Evolutionary conservation across 2,329 filamentous ascomycete genomes (phyloP), one percentile per base, ranked within the genome.

Genomic region (Colletotrichum abscissum): DNA sequence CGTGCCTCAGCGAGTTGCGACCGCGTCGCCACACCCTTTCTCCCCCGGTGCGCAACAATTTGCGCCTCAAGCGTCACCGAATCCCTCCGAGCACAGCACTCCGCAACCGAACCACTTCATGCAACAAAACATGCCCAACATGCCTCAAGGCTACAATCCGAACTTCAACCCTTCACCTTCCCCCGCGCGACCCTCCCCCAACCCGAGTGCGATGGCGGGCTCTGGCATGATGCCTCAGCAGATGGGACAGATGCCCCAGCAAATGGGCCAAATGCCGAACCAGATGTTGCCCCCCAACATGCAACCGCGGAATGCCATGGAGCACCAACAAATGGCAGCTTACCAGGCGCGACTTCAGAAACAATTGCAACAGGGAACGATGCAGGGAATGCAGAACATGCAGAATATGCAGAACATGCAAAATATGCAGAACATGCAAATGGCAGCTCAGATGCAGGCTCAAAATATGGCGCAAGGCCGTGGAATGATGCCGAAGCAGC

Each of bases 11-110:
- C 88, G 95, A 79, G 94, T 98, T 82, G 93, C 95, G 76, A 98
- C 96, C 58, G 93, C 95, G 56, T 98, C 97, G 38, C 96, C 97
- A 4, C 96, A 97, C 82, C 94, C 95, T 1, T 98, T 97, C 81
- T 95, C 94, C 1, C 93, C 94, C 19, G 92, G 92, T 70, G 88
- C 90, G 38, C 92, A 93, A 77, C 93, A 93, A 79, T 94, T 94
- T 78, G 89, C 87, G 49, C 84, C 89, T 19, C 93, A 95, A 79
- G 89, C 92, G 73, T 97, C 94, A 3, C 94, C 94, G 12, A 90
- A 93, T 19, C 91, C 93, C 5, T 93, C 93, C 28, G 94, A 97
- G 75, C 92, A 94, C 77, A 88, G 91, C 69, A 95, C 93, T 9
- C 93, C 94, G 0, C 94, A 95, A 79, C 93, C 92, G 55, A 91